A percentile compares a stretch with the other conserved stretches of the same genome.
These are phyloP conservation scores for Exophiala bonariae DNA, from an alignment of 2,329 filamentous ascomycete genomes.

Conservation along the genomic window DNA sequence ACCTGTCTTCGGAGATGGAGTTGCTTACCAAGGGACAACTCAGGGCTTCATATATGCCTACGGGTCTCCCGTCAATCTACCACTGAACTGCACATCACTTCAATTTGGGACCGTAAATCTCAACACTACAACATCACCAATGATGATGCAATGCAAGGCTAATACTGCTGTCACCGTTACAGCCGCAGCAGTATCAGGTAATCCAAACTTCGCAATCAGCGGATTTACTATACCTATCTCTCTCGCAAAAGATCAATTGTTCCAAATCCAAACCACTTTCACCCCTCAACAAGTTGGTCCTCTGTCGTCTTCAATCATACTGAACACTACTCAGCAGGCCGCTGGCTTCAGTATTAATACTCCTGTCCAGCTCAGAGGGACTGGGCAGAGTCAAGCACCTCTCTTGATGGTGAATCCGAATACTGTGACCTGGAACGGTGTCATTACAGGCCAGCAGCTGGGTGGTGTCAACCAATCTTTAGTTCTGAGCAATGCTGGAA, in stretches of 20 bases:
- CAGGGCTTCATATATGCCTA: slow-evolving; percentile 29
- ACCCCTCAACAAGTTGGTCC: slow-evolving; percentile 37
- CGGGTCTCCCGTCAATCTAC: slow-evolving; percentile 43
- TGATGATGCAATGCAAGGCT: slow-evolving; percentile 17
- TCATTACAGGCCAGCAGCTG: slow-evolving; percentile 37
- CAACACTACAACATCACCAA: slow-evolving; percentile 34
- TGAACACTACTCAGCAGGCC: slow-evolving; percentile 40
- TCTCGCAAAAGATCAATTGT: slow-evolving; percentile 34
- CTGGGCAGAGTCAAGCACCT: slow-evolving; percentile 37
- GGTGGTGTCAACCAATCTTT: slow-evolving; percentile 34
- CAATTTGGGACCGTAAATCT: slow-evolving; percentile 44
- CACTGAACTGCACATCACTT: slow-evolving; percentile 42
- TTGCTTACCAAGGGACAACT: slow-evolving; percentile 28
- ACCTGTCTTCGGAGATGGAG: slow-evolving; percentile 31
- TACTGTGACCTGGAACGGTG: slow-evolving; percentile 41
- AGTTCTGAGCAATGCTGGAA: slow-evolving; percentile 41
- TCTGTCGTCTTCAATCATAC: slow-evolving; percentile 37
- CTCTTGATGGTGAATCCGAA: slow-evolving; percentile 39
- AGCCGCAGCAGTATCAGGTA: slow-evolving; percentile 26
- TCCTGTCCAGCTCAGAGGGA: slow-evolving; percentile 41
- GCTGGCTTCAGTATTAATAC: slow-evolving; percentile 38
- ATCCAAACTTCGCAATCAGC: slow-evolving; percentile 38
- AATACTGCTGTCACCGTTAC: slow-evolving; percentile 35
- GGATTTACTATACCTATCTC: slow-evolving; percentile 38
- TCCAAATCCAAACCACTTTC: slow-evolving; percentile 44